These are phyloP conservation scores for Penicillium crustosum DNA, from an alignment of 2,329 filamentous ascomycete species.

Conservation along the genomic window DNA sequence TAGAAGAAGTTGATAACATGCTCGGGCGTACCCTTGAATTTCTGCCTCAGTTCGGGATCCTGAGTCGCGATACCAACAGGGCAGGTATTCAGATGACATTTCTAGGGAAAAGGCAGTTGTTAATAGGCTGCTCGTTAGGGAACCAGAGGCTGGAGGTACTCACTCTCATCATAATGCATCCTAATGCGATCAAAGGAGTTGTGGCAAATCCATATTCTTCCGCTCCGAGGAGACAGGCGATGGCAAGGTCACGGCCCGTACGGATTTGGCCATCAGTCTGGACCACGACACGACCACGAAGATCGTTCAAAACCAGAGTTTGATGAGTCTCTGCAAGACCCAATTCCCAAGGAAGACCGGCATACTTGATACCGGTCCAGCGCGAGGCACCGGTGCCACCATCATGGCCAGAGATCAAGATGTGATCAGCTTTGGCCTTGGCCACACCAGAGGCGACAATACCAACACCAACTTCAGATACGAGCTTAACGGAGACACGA, in stretches of 20 bases:
- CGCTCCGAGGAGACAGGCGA: slow-evolving; percentile 92
- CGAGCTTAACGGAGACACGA: slow-evolving; percentile 92
- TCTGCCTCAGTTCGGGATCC: slow-evolving; percentile 89
- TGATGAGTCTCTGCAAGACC: slow-evolving; percentile 97
- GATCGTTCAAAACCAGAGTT: slow-evolving; percentile 90
- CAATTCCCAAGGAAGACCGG: slow-evolving; percentile 92
- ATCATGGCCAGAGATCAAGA: slow-evolving; percentile 93
- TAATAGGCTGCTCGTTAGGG: neutral
- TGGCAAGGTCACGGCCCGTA: slow-evolving; percentile 89
- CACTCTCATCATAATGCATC: slow-evolving; percentile 84
- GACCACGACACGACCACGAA: slow-evolving; percentile 91
- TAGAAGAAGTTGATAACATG: slow-evolving; percentile 99
- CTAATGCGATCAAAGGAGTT: slow-evolving; percentile 92
- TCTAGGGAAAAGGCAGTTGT: slow-evolving; percentile 2
- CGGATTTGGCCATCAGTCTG: slow-evolving; percentile 94
- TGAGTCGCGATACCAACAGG: slow-evolving; percentile 95
- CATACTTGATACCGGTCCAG: slow-evolving; percentile 99
- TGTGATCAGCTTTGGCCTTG: slow-evolving; percentile 96
- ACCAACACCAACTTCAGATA: slow-evolving; percentile 95
- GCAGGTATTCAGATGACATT: slow-evolving; percentile 65
- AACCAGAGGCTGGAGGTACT: neutral
- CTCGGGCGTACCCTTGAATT: slow-evolving; percentile 89
- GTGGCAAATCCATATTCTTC: slow-evolving; percentile 98
- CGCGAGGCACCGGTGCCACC: slow-evolving; percentile 94
- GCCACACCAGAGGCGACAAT: slow-evolving; percentile 97